These are phyloP conservation scores for Malus hybrid DNA, from an alignment of 331 rosid genomes.

Conservation along the genomic window DNA sequence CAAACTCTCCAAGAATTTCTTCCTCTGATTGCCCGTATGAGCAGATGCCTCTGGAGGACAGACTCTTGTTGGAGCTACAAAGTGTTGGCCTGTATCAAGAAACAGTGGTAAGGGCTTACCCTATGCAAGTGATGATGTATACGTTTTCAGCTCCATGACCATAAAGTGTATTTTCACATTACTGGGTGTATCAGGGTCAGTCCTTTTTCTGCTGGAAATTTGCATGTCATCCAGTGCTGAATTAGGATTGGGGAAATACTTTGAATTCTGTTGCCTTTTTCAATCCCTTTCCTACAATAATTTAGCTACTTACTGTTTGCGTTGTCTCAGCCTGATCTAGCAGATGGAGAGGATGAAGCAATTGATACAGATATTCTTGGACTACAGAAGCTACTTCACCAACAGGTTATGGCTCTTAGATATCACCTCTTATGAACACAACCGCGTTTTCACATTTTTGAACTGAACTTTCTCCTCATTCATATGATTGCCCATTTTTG, in stretches of 20 bases:
- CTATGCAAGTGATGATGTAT: neutral
- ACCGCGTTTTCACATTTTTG: neutral
- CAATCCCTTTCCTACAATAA: constrained; percentile 8
- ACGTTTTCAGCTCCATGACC: neutral
- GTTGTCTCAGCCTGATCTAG: constrained; percentile 65
- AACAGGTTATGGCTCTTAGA: constrained; percentile 47
- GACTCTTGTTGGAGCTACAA: constrained; percentile 70
- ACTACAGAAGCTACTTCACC: constrained; percentile 47
- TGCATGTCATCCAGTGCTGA: neutral
- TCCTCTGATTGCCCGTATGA: constrained; percentile 37
- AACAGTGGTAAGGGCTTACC: constrained; percentile 53
- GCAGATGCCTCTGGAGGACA: constrained; percentile 50
- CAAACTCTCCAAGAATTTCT: constrained; percentile 26
- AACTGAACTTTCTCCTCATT: neutral
- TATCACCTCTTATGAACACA: neutral
- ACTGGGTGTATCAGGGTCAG: neutral
- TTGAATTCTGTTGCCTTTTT: neutral
- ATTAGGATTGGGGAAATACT: neutral
- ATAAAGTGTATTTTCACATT: neutral
- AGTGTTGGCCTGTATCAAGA: constrained; percentile 71
- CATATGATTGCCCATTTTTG: neutral
- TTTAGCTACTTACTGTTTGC: constrained; percentile 9
- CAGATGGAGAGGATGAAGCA: constrained; percentile 69
- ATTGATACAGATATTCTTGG: constrained; percentile 56
- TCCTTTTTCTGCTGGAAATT: neutral